These are phyloP conservation scores for Trichoderma asperelloides DNA, from an alignment of 495 filamentous ascomycete species.

Conservation along the genomic window DNA sequence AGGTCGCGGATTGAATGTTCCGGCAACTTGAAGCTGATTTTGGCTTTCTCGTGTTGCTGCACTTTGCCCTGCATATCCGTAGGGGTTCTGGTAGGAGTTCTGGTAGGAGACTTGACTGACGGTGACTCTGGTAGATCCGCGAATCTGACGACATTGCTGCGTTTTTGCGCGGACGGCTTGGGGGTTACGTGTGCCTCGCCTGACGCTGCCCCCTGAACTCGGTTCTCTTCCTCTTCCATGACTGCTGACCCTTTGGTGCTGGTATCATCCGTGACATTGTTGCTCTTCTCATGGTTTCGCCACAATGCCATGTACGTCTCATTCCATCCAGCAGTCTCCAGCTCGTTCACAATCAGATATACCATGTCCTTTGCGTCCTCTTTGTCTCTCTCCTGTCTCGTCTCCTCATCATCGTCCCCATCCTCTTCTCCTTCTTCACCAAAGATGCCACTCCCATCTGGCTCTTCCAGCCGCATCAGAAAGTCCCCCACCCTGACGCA, in stretches of 20 bases:
- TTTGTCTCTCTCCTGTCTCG: not conserved
- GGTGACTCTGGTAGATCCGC: not conserved
- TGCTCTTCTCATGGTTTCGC: conserved; percentile 11
- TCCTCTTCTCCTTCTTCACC: not conserved
- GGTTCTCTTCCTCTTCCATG: not conserved
- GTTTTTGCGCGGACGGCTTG: not conserved
- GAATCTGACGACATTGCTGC: not conserved
- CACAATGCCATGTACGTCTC: conserved; percentile 22
- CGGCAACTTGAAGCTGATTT: not conserved
- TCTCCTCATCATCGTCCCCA: not conserved
- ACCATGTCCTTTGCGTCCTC: conserved; percentile 16
- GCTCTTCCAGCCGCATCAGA: conserved; percentile 13
- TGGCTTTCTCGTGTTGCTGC: not conserved
- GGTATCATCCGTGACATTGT: too few relatives aligned
- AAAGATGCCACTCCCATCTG: not conserved
- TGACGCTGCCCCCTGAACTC: not conserved
- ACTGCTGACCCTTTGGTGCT: too few relatives aligned
- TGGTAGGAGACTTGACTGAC: not conserved
- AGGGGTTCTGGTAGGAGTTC: not conserved
- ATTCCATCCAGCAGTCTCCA: conserved; percentile 32
- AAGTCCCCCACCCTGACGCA: conserved; percentile 31
- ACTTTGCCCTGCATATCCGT: not conserved
- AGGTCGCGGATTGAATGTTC: too few relatives aligned
- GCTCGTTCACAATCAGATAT: conserved; percentile 31
- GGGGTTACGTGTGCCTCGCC: not conserved